Evolutionary conservation across 129 eudicot genomes (phyloP).

Genomic region (Arctium minus): DNA sequence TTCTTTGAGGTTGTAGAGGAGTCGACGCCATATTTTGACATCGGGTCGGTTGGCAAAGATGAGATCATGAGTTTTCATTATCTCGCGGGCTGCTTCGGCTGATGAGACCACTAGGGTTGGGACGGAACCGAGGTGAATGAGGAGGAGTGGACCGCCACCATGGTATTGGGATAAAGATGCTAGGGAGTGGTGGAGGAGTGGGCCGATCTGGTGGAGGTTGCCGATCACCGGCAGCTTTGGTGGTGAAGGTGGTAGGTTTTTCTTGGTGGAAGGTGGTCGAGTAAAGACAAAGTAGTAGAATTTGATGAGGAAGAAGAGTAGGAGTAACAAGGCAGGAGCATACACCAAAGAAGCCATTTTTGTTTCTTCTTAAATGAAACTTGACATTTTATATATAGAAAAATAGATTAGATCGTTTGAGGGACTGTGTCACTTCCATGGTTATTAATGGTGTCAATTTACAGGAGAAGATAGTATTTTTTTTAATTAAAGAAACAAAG

Average conservation of each 20-base stretch:
- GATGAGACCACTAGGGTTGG: slow-evolving; percentile 62
- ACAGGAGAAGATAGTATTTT: too few species aligned
- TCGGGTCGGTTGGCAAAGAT: slow-evolving; percentile 53
- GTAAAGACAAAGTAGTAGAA: neutral
- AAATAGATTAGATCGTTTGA: too few species aligned
- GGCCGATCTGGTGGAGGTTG: slow-evolving; percentile 60
- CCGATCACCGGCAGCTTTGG: slow-evolving; percentile 62
- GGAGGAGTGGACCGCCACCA: slow-evolving; percentile 51
- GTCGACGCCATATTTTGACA: slow-evolving; percentile 15
- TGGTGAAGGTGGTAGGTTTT: slow-evolving; percentile 72
- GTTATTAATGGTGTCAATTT: too few species aligned
- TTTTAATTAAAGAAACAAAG: too few species aligned
- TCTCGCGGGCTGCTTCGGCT: slow-evolving; percentile 52
- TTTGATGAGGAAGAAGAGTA: slow-evolving; percentile 26
- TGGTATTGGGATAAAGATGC: slow-evolving; percentile 36
- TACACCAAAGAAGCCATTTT: neutral
- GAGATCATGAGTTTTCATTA: slow-evolving; percentile 70
- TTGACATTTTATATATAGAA: too few species aligned
- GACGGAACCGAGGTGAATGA: slow-evolving; percentile 53
- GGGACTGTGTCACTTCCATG: too few species aligned
- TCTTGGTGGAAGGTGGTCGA: slow-evolving; percentile 4
- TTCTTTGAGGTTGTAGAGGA: slow-evolving; percentile 44
- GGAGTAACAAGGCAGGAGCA: slow-evolving; percentile 3
- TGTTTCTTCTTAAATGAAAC: too few species aligned
- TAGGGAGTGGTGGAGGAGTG: slow-evolving; percentile 51